Evolutionary conservation across 2,329 filamentous ascomycete genomes (phyloP).

Genomic region (Lachnellula suecica): DNA sequence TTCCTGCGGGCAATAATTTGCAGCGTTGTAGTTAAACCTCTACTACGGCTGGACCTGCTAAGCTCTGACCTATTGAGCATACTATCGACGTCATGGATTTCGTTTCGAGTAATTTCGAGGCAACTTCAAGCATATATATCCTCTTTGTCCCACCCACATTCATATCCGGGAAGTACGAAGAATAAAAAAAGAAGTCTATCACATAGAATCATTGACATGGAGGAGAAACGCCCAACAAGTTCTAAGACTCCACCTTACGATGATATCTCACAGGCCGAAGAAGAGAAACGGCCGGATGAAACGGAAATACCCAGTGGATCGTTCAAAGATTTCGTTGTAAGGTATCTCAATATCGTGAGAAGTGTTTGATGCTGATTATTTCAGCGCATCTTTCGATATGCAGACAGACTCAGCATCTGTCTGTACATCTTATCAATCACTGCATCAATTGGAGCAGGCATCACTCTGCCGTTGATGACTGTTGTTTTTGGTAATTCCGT

Average conservation of each 20-base stretch:
- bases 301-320: neutral
- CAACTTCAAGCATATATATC: no score
- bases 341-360: neutral
- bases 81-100: no score
- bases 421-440: conserved; percentile 11
- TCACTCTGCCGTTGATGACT: conserved; percentile 47
- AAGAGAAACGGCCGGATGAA: neutral
- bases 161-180: no score
- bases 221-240: neutral
- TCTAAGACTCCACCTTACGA: neutral
- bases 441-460: conserved; percentile 35
- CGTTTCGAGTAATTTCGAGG: no score
- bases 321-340: conserved; percentile 8
- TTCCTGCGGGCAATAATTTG: no score
- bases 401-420: conserved; percentile 7
- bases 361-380: neutral
- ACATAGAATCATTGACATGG: neutral
- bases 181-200: neutral
- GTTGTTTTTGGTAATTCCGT: conserved; percentile 41
- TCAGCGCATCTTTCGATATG: conserved; percentile 12
- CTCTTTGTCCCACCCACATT: no score
- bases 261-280: neutral
- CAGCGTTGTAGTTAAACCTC: no score
- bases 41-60: no score
- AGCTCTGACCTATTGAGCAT: no score